A percentile compares a stretch with the other conserved stretches of the same genome.
phyloP scores from a whole-genome alignment of 305 asterid species.

The Striga hermonthica region DNA sequence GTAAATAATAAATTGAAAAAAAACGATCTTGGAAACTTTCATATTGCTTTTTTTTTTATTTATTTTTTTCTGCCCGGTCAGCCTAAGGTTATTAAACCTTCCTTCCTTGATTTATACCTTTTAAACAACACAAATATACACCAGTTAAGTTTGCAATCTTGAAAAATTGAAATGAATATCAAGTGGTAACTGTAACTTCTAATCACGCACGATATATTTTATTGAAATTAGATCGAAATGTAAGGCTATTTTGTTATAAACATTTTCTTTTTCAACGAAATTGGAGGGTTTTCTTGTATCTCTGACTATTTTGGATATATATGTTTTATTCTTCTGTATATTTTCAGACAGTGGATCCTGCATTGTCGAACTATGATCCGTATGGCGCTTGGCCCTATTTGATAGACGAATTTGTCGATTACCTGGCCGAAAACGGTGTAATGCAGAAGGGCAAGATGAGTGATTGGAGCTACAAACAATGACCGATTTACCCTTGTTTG shows the following conservation, averaged over 20 bases:
- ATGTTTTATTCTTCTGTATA: constrained; percentile 3
- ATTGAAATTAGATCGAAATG: no score
- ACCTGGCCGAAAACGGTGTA: constrained; percentile 65
- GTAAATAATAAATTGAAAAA: constrained; percentile 41
- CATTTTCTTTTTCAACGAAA: neutral
- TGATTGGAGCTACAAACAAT: constrained; percentile 66
- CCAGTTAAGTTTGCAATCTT: neutral
- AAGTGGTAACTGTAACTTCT: neutral
- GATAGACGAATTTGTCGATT: constrained; percentile 93
- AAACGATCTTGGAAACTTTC: constrained; percentile 11
- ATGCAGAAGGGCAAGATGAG: constrained; percentile 62
- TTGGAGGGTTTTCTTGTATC: neutral
- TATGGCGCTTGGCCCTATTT: constrained; percentile 99
- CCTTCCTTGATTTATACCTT: no score
- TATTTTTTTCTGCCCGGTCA: neutral
- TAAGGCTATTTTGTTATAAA: no score
- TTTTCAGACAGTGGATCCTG: constrained; percentile 79
- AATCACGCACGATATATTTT: neutral
- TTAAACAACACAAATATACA: neutral
- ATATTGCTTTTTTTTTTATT: neutral
- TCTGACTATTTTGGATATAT: neutral
- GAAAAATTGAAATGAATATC: neutral
- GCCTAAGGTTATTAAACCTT: no score
- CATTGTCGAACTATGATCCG: constrained; percentile 81
- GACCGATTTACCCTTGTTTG: constrained; percentile 27